Conservation (phyloP, 2,329 filamentous ascomycete species). For the Elsinoe fawcettii region DNA sequence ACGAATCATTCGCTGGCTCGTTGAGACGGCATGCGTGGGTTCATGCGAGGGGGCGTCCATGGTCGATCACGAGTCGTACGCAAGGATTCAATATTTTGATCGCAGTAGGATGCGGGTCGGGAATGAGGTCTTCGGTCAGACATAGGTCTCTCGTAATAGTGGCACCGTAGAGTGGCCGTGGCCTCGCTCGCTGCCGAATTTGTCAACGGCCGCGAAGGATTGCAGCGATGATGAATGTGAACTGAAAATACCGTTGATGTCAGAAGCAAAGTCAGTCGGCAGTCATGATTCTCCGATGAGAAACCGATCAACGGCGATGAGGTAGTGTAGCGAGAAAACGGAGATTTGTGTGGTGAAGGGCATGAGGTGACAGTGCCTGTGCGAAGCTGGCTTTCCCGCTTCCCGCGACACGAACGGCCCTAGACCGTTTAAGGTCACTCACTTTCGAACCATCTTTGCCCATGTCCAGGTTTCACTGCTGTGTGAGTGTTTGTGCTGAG, state of each 20-base stretch:
- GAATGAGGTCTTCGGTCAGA: slow-evolving; percentile 6
- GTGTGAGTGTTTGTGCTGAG: not conserved
- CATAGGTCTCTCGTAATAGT: not conserved
- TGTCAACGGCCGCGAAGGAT: not conserved
- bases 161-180: not conserved
- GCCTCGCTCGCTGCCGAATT: not conserved
- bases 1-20: not conserved
- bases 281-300: not conserved
- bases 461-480: slow-evolving; percentile 5
- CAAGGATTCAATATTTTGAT: not conserved
- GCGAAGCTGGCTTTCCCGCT: not conserved
- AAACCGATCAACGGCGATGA: not conserved
- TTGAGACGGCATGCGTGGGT: slow-evolving; percentile 6
- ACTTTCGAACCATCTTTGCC: not conserved
- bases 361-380: not conserved
- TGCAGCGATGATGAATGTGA: not conserved
- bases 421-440: not conserved
- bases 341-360: not conserved
- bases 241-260: slow-evolving; percentile 8
- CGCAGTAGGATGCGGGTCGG: not conserved
- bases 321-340: not conserved
- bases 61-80: slow-evolving; percentile 7
- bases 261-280: slow-evolving; percentile 7
- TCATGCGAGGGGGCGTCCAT: not conserved
- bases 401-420: not conserved